Conservation (phyloP, 352 stramenopile species). For the Globisporangium cylindrosporum region DNA sequence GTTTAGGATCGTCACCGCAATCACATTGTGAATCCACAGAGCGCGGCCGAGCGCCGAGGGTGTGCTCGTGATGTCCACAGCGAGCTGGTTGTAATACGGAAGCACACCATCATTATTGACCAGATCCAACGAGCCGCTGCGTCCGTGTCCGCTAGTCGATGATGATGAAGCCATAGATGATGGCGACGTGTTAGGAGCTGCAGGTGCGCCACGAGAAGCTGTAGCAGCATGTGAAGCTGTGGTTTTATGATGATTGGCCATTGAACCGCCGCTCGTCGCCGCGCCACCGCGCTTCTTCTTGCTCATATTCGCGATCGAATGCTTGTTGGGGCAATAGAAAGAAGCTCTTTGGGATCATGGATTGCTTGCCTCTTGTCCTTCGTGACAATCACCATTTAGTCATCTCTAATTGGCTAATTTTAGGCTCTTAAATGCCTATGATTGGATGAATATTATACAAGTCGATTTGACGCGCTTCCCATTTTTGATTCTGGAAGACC, state of each 20-base stretch:
- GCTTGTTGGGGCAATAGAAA: neutral
- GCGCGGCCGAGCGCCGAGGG: slow-evolving; percentile 25
- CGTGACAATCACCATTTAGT: neutral
- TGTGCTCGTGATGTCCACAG: slow-evolving; percentile 18
- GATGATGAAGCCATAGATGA: neutral
- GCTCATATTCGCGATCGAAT: slow-evolving; percentile 23
- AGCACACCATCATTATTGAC: neutral
- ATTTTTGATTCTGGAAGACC: slow-evolving; percentile 4
- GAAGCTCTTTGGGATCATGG: slow-evolving; percentile 4
- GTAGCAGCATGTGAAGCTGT: neutral
- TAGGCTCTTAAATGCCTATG: neutral
- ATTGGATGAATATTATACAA: neutral
- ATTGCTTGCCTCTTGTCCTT: neutral
- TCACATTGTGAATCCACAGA: slow-evolving; percentile 36
- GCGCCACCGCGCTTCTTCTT: slow-evolving; percentile 32
- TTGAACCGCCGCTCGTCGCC: slow-evolving; percentile 8
- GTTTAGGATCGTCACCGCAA: slow-evolving; percentile 37
- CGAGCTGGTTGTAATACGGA: slow-evolving; percentile 17
- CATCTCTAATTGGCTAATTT: neutral
- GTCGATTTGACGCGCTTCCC: neutral
- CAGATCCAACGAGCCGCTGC: neutral
- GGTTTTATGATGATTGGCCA: neutral
- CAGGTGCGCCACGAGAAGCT: neutral
- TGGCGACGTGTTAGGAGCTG: neutral
- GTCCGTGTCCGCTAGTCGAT: neutral